phyloP scores from a whole-genome alignment of 2,329 filamentous ascomycete species.

The Apiospora phragmitis region DNA sequence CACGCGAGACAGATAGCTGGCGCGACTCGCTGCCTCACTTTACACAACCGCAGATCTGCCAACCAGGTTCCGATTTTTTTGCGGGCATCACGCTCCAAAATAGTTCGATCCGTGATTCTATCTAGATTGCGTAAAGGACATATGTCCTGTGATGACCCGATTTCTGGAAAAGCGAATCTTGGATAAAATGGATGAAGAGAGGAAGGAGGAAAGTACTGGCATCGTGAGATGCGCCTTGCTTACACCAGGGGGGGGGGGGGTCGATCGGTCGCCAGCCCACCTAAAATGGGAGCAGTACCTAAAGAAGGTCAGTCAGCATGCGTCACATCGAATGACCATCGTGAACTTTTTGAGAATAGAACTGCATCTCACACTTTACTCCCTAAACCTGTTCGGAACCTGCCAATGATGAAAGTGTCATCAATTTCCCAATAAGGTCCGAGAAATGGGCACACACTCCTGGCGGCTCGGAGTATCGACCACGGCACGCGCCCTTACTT shows the following conservation, averaged over 20 bases:
- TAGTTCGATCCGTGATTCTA: neutral
- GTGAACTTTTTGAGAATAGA: neutral
- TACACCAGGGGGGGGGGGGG: neutral
- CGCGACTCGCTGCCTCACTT: too few relatives aligned
- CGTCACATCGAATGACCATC: neutral
- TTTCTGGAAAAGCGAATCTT: neutral
- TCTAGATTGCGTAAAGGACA: neutral
- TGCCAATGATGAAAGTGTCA: too few relatives aligned
- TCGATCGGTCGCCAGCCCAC: neutral
- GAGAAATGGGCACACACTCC: too few relatives aligned
- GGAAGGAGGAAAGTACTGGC: neutral
- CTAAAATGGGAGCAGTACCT: neutral
- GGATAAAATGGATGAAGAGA: neutral
- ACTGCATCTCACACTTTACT: too few relatives aligned
- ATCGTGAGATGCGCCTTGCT: neutral
- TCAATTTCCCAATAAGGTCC: too few relatives aligned
- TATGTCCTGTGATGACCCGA: neutral
- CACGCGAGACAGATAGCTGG: neutral
- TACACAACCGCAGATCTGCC: neutral
- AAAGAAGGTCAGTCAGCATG: neutral
- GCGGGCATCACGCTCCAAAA: neutral
- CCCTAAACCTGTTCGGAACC: too few relatives aligned
- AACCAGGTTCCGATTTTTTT: neutral
- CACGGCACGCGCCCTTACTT: neutral
- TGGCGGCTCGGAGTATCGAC: neutral